phyloP scores from a whole-genome alignment of 2,329 filamentous ascomycete genomes.

The Herpomyces periplanetae region DNA sequence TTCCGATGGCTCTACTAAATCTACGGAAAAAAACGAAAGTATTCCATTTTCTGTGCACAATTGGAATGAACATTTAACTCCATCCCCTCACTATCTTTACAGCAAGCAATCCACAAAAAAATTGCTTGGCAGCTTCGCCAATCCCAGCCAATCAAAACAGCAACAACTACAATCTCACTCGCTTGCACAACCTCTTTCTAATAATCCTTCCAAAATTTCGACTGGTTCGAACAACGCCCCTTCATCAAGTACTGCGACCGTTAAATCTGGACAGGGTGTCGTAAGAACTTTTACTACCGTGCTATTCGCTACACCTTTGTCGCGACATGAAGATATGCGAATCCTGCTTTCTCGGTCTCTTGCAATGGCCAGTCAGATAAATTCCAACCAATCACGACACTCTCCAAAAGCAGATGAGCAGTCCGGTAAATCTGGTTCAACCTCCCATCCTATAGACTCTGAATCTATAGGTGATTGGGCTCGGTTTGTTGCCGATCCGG shows the following conservation, averaged over 20 bases:
- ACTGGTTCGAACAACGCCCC: too few relatives aligned
- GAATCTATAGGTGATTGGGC: too few relatives aligned
- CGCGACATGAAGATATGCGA: slow-evolving; percentile 29
- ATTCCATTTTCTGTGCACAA: slow-evolving; percentile 59
- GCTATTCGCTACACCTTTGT: slow-evolving; percentile 42
- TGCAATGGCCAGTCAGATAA: too few relatives aligned
- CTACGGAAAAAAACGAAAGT: slow-evolving; percentile 17
- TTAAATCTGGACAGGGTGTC: too few relatives aligned
- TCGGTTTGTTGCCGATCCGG: too few relatives aligned
- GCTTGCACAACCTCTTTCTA: slow-evolving; percentile 4
- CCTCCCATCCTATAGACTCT: too few relatives aligned
- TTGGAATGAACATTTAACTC: slow-evolving; percentile 56
- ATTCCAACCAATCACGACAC: too few relatives aligned
- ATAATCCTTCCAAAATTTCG: slow-evolving; percentile 1
- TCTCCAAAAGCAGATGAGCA: too few relatives aligned
- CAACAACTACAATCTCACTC: slow-evolving; percentile 3
- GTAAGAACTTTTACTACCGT: slow-evolving; percentile 39
- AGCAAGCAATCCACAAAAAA: slow-evolving; percentile 10
- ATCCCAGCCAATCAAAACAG: slow-evolving; percentile 1
- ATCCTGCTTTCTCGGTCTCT: slow-evolving; percentile 34
- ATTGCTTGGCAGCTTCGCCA: background rate
- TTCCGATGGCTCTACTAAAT: slow-evolving; percentile 11
- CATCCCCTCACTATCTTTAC: slow-evolving; percentile 45
- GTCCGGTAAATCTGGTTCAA: too few relatives aligned
- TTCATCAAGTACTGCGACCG: too few relatives aligned